Percentiles rank a stretch among this genome's conserved stretches.
phyloP scores from a whole-genome alignment of 179 eudicot species.

The Beta lomatogona region DNA sequence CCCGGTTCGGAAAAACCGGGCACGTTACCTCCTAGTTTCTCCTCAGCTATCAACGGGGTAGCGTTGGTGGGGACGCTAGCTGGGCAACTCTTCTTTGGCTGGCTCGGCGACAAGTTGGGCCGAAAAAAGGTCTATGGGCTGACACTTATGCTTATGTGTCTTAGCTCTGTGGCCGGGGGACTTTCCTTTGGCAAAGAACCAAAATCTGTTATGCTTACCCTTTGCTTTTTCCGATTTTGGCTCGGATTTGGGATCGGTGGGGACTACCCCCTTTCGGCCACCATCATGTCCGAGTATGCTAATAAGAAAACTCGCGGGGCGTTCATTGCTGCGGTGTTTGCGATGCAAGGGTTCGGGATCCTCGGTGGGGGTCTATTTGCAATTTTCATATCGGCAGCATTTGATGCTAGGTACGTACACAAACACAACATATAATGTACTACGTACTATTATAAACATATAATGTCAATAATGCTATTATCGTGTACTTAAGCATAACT shows the following conservation, averaged over 20 bases:
- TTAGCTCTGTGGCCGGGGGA: slow-evolving; percentile 58
- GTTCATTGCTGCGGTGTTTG: slow-evolving; percentile 67
- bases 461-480: too few species aligned
- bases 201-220: slow-evolving; percentile 52
- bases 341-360: slow-evolving; percentile 68
- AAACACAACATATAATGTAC: neutral
- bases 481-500: too few species aligned
- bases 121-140: slow-evolving; percentile 62
- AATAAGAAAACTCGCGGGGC: slow-evolving; percentile 63
- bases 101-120: slow-evolving; percentile 80
- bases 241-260: slow-evolving; percentile 72
- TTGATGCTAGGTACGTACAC: slow-evolving; percentile 35
- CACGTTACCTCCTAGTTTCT: slow-evolving; percentile 55
- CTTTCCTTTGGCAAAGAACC: slow-evolving; percentile 54
- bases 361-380: slow-evolving; percentile 49
- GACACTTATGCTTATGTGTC: slow-evolving; percentile 62
- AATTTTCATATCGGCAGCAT: slow-evolving; percentile 34
- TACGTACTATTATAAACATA: too few species aligned
- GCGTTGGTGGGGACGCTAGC: slow-evolving; percentile 61
- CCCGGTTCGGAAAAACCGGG: slow-evolving; percentile 59
- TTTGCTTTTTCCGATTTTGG: slow-evolving; percentile 68
- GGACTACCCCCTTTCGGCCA: slow-evolving; percentile 66
- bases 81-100: slow-evolving; percentile 70
- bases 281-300: slow-evolving; percentile 69
- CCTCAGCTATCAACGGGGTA: slow-evolving; percentile 67